Base-by-base conservation (phyloP, 805 yeast genomes). In the Saturnispora zaruensis region DNA sequence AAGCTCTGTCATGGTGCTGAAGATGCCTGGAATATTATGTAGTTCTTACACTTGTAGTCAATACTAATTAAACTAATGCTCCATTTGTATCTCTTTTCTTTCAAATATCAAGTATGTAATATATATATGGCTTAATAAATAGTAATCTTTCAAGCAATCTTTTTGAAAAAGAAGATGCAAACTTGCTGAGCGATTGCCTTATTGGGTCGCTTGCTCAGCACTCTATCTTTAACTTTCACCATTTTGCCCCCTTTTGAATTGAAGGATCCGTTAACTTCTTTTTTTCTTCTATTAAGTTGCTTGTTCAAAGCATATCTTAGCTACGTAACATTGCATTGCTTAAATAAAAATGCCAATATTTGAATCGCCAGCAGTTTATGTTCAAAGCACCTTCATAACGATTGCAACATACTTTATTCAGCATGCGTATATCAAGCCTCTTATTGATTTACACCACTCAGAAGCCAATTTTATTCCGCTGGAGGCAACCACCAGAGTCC, bases 1-100 rank as follows among this genome's bases (percentile, higher is more conserved):
- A 93, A 93, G 69, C 89, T 93, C 73, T 91, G 98, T 67, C 98
- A 93, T 64, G 99, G 99, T 45, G 88, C 96, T 63, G 99, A 93
- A 72, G 99, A 93, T 68, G 95, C 95, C 25, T 93, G 99, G 98
- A 82, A 81, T 43, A 90, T 93, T 60, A 67, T 71, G 63, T 75
- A 59, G 50, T n/a, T 36, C 20, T 16, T 8, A 21, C 14, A 11
- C 21, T n/a, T 18, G 7, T 32, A 18, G 18, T 36, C 23, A 34
- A 34, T 34, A 14, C 21, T 6, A 34, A 34, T 8, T 9, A 34
- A 16, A 34, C 7, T 26, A 5, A 13, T 28, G 14, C 30, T 23
- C 33, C n/a, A n/a, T n/a, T 23, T 30, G 38, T 40, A 38, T 40
- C 41, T 25, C 30, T 30, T 13, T 11, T 40, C 44, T 21, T 38